Evolutionary conservation across 2,329 filamentous ascomycete species (phyloP).

Genomic region (Colletotrichum agaves): DNA sequence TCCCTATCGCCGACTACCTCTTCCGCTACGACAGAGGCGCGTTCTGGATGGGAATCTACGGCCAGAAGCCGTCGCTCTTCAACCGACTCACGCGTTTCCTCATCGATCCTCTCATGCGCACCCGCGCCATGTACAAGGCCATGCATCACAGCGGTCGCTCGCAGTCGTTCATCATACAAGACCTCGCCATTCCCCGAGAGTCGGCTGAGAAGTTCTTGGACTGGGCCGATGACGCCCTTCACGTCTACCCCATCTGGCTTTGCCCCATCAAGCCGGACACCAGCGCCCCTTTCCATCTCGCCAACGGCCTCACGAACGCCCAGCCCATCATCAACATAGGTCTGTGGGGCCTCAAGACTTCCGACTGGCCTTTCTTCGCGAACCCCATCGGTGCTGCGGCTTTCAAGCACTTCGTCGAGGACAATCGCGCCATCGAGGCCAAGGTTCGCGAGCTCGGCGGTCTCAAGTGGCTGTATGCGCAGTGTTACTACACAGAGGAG

Average conservation of each 20-base stretch:
- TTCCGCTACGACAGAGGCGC: slow-evolving; percentile 72
- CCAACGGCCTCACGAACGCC: slow-evolving; percentile 41
- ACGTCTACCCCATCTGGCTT: slow-evolving; percentile 46
- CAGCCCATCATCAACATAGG: slow-evolving; percentile 16
- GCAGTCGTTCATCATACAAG: slow-evolving; percentile 69
- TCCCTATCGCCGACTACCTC: slow-evolving; percentile 58
- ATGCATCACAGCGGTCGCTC: slow-evolving; percentile 68
- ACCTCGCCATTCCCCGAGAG: slow-evolving; percentile 67
- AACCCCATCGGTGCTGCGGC: not conserved
- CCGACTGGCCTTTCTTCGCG: slow-evolving; percentile 1
- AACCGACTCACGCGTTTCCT: slow-evolving; percentile 67
- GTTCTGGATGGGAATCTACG: slow-evolving; percentile 72
- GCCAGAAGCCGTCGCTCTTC: slow-evolving; percentile 67
- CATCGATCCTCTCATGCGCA: slow-evolving; percentile 70
- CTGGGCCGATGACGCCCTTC: slow-evolving; percentile 43
- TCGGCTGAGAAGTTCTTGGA: slow-evolving; percentile 49
- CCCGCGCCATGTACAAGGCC: slow-evolving; percentile 70
- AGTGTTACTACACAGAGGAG: slow-evolving; percentile 72
- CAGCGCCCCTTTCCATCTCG: not conserved
- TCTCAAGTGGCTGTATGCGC: slow-evolving; percentile 77
- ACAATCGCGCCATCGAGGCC: slow-evolving; percentile 69
- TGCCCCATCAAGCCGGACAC: slow-evolving; percentile 40
- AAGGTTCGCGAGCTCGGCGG: slow-evolving; percentile 69
- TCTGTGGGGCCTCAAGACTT: slow-evolving; percentile 22
- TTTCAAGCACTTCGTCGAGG: slow-evolving; percentile 53